A percentile compares a stretch with the other conserved stretches of the same genome.
phyloP scores from a whole-genome alignment of 2,329 filamentous ascomycete species.

The Botrytis galanthina region DNA sequence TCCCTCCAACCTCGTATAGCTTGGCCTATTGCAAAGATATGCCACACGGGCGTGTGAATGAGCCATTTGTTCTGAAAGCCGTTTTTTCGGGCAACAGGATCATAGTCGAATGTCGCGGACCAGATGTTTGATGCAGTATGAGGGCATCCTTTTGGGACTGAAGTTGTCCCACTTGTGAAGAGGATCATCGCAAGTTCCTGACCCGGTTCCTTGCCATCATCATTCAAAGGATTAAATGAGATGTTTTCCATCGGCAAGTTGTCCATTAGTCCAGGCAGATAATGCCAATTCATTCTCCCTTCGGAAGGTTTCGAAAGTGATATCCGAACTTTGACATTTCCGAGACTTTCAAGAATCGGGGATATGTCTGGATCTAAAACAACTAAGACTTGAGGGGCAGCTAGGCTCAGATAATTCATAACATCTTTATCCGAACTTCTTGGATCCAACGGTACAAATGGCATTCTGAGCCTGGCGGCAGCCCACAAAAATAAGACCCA shows the following conservation, averaged over 20 bases:
- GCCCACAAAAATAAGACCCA: slow-evolving; percentile 24
- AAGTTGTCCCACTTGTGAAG: neutral
- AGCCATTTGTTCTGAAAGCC: slow-evolving; percentile 9
- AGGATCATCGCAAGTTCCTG: neutral
- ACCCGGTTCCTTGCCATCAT: neutral
- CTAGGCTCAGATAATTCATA: neutral
- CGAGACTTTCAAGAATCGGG: neutral
- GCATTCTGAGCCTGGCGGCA: slow-evolving; percentile 18
- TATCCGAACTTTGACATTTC: neutral
- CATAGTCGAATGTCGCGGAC: neutral
- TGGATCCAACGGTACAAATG: slow-evolving; percentile 21
- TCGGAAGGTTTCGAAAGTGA: neutral
- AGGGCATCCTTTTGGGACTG: neutral
- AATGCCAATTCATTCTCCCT: neutral
- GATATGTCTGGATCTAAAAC: neutral
- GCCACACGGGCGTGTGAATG: slow-evolving; percentile 19
- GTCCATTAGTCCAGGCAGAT: neutral
- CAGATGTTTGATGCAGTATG: neutral
- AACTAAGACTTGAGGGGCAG: neutral
- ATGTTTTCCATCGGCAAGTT: neutral
- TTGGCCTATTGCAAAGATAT: slow-evolving; percentile 21
- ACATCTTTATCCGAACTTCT: neutral
- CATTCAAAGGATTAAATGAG: neutral
- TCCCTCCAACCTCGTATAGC: slow-evolving; percentile 18
- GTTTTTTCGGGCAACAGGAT: neutral